Conservation (phyloP, 2,329 filamentous ascomycete species). For the Neonectria faginata region DNA sequence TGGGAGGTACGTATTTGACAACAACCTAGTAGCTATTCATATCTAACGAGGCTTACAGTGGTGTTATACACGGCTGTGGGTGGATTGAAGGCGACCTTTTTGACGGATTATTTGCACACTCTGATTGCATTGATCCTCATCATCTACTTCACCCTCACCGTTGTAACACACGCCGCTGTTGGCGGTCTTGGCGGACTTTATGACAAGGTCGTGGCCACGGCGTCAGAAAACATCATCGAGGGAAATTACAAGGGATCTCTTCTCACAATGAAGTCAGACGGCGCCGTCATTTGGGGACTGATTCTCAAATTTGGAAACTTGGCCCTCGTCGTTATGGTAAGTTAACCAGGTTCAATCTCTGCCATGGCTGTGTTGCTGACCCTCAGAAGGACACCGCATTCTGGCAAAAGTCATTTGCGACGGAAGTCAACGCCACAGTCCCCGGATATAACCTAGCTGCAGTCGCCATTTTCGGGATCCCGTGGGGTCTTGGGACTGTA, state of each 20-base stretch:
- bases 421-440: background rate
- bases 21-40: background rate
- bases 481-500: conserved; percentile 5
- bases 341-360: background rate
- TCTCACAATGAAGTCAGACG: background rate
- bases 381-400: background rate
- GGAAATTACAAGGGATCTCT: background rate
- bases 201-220: background rate
- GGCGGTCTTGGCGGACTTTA: conserved; percentile 2
- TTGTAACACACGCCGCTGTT: background rate
- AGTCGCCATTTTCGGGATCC: conserved; percentile 1
- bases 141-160: conserved; percentile 2
- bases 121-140: background rate
- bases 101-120: conserved; percentile 1
- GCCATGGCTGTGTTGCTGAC: background rate
- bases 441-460: background rate
- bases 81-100: conserved; percentile 4
- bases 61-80: background rate
- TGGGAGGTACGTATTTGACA: background rate
- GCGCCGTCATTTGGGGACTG: background rate
- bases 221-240: background rate
- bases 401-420: conserved; percentile 4
- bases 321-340: background rate
- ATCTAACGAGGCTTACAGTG: background rate
- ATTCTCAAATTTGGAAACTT: conserved; percentile 1